Base-by-base conservation (phyloP, 1,284 basidiomycete species). In the Thelephora terrestris region DNA sequence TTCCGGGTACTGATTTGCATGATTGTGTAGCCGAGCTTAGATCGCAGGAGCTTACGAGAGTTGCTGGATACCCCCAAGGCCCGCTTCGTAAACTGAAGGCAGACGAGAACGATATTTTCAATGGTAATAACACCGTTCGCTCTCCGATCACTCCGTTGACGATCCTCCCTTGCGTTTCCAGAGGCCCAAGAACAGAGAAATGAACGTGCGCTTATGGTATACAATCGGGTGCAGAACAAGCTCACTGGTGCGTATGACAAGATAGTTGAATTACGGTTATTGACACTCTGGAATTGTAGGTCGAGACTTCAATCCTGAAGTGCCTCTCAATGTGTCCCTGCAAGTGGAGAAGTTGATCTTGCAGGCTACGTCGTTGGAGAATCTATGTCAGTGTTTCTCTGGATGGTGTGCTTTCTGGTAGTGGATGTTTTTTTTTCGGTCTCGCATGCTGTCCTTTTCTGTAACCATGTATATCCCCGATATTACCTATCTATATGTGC, bases 331-430 rank as follows among this genome's bases (percentile, higher is more conserved):
- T 23, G 86, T 95, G 21, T 71, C 75, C 43, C 76, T 74, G 17
- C 93, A 97, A 64, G 91, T 95, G 18, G 89, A 93, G 61, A 87
- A 87, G 62, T 73, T 98, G 47, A 96, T 97, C 54, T 74, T 81
- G 52, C 91, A 96, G 64, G 91, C 93, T 6, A 95, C 88, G 5
- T 85, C 86, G 10, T 70, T 95, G 43, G 92, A 96, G 66, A 95
- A 96, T 63, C 77, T 97, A 2, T 95, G 91, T 64, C 91, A 94
- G 61, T 92, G 90, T 58, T 98, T 96, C 70, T 91, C 92, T 53
- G 93, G 93, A 64, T 96, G 93, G 94, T 90, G 64, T 52, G 71
- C 50, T 50, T 48, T 42, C 9, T 34, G 32, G 18, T 34, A 50
- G 23, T 14, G 24, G 57, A 9, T 32, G n/a, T 36, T 32, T 3